Percentiles rank a stretch among this genome's conserved stretches.
Evolutionary conservation across 345 rosid genomes (phyloP).

Genomic region (Cardamine chenopodiifolia): DNA sequence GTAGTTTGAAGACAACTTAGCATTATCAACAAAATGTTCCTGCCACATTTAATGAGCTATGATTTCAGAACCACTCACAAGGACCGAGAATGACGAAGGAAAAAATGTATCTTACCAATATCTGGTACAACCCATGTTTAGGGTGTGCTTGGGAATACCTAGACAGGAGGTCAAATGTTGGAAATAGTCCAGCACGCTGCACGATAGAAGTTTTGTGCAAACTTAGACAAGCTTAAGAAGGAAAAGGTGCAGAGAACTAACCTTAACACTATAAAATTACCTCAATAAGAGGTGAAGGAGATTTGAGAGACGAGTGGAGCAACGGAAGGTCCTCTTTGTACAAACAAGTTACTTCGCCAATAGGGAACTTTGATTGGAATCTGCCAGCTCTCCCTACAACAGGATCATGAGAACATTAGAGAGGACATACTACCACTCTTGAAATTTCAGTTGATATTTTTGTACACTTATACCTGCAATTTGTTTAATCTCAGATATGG

Average conservation of each 20-base stretch:
- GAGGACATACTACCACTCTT: background rate
- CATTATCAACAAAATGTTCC: slow-evolving; percentile 85
- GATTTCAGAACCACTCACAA: slow-evolving; percentile 22
- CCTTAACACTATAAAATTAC: slow-evolving; percentile 43
- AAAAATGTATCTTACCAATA: slow-evolving; percentile 53
- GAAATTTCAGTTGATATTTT: background rate
- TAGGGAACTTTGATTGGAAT: slow-evolving; percentile 81
- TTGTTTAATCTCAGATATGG: slow-evolving; percentile 88
- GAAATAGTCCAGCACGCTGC: slow-evolving; percentile 89
- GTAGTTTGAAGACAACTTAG: slow-evolving; percentile 79
- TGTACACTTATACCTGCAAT: slow-evolving; percentile 66
- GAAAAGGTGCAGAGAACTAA: slow-evolving; percentile 11
- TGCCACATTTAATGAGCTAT: slow-evolving; percentile 41
- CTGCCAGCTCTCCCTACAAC: slow-evolving; percentile 87
- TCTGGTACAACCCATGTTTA: slow-evolving; percentile 54
- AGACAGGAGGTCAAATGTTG: slow-evolving; percentile 71
- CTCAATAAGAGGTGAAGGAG: slow-evolving; percentile 77
- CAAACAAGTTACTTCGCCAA: slow-evolving; percentile 94
- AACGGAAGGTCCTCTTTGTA: slow-evolving; percentile 63
- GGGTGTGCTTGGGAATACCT: slow-evolving; percentile 78
- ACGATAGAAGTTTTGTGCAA: slow-evolving; percentile 29
- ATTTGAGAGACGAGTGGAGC: slow-evolving; percentile 68
- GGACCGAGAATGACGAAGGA: background rate
- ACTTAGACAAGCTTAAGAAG: slow-evolving; percentile 36
- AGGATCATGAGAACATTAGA: slow-evolving; percentile 22